Base-by-base conservation (phyloP, 306 rosid species). In the Senna tora region DNA sequence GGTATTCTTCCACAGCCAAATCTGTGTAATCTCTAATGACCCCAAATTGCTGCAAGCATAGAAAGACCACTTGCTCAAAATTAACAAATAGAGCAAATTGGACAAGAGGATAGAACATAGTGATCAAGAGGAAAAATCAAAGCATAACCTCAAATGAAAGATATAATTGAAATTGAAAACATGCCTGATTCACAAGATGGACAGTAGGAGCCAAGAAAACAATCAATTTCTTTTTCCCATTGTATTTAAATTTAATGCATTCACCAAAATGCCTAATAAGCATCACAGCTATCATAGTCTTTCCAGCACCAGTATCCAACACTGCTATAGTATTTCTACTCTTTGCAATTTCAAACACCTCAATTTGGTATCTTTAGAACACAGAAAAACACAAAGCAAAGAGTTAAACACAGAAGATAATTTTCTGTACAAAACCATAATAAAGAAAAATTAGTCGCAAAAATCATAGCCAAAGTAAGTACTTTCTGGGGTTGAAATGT, bases 171-270 rank as follows among this genome's bases (percentile, higher is more conserved):
- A 60, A n/a, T 15, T 14, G 30, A 67, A 7, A n/a, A 14, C 67
- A 73, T 78, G 69, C 96, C 87, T 89, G 92, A 45, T 83, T 82
- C 45, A 89, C 92, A 68, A 86, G 85, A 79, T 89, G 87, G 58
- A 89, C 90, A 3, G 92, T 86, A 25, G 96, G 92, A 59, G 96
- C 87, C 85, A 89, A 81, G 82, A 89, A 89, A 55, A 87, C n/a
- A 20, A 87, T 79, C 62, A 62, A 55, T 71, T 81, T 84, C 38
- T 72, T 76, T 38, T 45, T 49, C 20, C 54, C 76, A 56, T 65
- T 72, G 30, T 82, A 81, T 68, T 79, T 86, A 46, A 70, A 81
- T 68, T 79, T 86, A 46, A 70, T 65, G 20, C 41, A 66, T 66
- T 69, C 69, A 43, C 70, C 87, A 69, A 79, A 67, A 47, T 72